Evolutionary conservation across 2,329 filamentous ascomycete genomes (phyloP), one percentile per base, ranked within the genome.

Genomic region (Neonectria ditissima): DNA sequence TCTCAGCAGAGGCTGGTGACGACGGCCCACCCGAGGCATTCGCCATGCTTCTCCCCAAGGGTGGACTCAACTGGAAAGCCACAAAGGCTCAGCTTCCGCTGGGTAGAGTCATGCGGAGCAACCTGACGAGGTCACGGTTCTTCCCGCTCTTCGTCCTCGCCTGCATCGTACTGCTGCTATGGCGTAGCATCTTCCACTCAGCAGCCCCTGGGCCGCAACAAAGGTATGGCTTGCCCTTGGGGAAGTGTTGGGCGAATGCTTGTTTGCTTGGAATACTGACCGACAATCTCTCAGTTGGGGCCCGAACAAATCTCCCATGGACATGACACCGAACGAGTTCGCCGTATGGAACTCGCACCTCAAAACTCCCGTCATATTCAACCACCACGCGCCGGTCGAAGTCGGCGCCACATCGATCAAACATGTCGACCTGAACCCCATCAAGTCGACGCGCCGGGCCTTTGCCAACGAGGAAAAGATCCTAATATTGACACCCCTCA

Each of bases 351-450:
- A 92, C 70, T 89, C 89, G 62, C 94, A 97, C 76, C 84, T 96
- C 67, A 90, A 94, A 73, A 98, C 96, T 4, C 96, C 96, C 53
- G 94, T 99, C 72, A 88, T 97, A 69, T 97, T 97, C 85, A 99
- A 99, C 82, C 92, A 95, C 80, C 96, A 98, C 80, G 90, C 91
- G 67, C 91, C 96, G 37, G 85, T 97, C 74, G 89, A 92, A 77
- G 84, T 98, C 81, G 96, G 97, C 79, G 89, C 90, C 64, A 88
- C 87, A 59, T 90, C 90, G 56, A 97, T 99, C 80, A 79, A 90
- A 69, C 88, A 91, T 67, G 83, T 97, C 75, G 86, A 98, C 78
- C 89, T 99, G 63, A 98, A 99, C 79, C 85, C 87, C 7, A 89
- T 98, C 80, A 86, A 85, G 70, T 97, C 95, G 2, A 97, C 93